Percentiles rank a stretch among this genome's conserved stretches.
Evolutionary conservation across 2,329 filamentous ascomycete species (phyloP).

Genomic region (Rutstroemia sp.): DNA sequence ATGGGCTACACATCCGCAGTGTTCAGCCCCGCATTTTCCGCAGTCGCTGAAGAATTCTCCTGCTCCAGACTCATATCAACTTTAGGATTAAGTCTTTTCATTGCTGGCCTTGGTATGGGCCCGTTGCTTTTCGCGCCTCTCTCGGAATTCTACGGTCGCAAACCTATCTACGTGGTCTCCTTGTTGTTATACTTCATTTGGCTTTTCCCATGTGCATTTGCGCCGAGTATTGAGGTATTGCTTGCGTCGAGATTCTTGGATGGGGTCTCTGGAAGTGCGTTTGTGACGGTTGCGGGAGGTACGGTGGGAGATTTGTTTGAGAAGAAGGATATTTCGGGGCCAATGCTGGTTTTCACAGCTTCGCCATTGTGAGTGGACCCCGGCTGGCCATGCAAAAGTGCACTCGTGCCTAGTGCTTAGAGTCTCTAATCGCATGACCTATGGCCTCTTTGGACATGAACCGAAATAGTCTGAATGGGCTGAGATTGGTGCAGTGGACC

Average conservation of each 20-base stretch:
- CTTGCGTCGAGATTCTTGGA: constrained; percentile 56
- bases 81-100: constrained; percentile 50
- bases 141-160: constrained; percentile 56
- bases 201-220: constrained; percentile 55
- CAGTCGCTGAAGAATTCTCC: constrained; percentile 8
- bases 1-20: not conserved
- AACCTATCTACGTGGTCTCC: constrained; percentile 52
- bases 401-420: too few relatives aligned
- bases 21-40: not conserved
- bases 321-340: constrained; percentile 58
- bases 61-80: constrained; percentile 36
- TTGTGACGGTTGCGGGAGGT: constrained; percentile 57
- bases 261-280: constrained; percentile 48
- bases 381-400: too few relatives aligned
- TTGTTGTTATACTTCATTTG: constrained; percentile 63
- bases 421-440: too few relatives aligned
- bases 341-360: constrained; percentile 73
- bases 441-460: too few relatives aligned
- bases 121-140: constrained; percentile 57
- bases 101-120: constrained; percentile 51
- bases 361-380: constrained; percentile 41
- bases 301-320: constrained; percentile 75
- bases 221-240: constrained; percentile 52
- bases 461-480: too few relatives aligned
- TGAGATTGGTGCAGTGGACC: too few relatives aligned